Percentiles rank a stretch among this genome's conserved stretches.
These are phyloP conservation scores for Sporisorium sorghi DNA, from an alignment of 1,284 basidiomycete species.

Conservation along the genomic window DNA sequence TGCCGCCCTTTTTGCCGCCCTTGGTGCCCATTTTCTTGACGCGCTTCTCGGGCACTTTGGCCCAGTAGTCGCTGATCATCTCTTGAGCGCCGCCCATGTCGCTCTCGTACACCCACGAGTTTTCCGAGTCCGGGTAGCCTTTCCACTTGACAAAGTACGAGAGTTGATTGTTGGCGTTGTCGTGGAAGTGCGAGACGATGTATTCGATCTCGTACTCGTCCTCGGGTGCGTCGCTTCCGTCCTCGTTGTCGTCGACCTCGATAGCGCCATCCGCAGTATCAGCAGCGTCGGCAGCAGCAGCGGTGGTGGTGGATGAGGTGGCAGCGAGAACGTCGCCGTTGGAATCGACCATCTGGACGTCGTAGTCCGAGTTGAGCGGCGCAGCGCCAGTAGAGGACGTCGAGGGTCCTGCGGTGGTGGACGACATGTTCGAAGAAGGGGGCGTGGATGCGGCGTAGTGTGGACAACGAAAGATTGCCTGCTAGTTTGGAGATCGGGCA, in stretches of 20 bases:
- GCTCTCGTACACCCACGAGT: slow-evolving; percentile 54
- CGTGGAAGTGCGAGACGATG: slow-evolving; percentile 44
- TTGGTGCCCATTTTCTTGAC: slow-evolving; percentile 37
- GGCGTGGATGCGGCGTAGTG: neutral
- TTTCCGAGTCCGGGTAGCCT: slow-evolving; percentile 50
- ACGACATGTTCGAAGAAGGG: slow-evolving; percentile 6
- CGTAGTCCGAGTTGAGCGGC: slow-evolving; percentile 20
- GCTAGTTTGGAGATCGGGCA: no score
- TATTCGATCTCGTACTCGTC: slow-evolving; percentile 59
- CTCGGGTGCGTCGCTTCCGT: slow-evolving; percentile 24
- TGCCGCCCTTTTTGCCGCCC: slow-evolving; percentile 37
- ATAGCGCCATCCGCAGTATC: neutral
- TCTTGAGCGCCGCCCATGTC: slow-evolving; percentile 55
- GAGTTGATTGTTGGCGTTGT: slow-evolving; percentile 32
- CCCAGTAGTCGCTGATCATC: slow-evolving; percentile 52
- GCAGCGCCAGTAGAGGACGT: neutral
- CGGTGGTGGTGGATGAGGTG: neutral
- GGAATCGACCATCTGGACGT: slow-evolving; percentile 31
- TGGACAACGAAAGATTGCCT: no score
- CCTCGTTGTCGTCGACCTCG: slow-evolving; percentile 6
- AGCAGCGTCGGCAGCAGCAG: slow-evolving; percentile 3
- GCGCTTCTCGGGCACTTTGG: slow-evolving; percentile 13
- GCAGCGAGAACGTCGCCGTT: slow-evolving; percentile 10
- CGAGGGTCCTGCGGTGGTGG: slow-evolving; percentile 17
- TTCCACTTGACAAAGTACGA: slow-evolving; percentile 63